These are phyloP conservation scores for Corylus americana DNA, from an alignment of 306 rosid genomes.

Conservation along the genomic window DNA sequence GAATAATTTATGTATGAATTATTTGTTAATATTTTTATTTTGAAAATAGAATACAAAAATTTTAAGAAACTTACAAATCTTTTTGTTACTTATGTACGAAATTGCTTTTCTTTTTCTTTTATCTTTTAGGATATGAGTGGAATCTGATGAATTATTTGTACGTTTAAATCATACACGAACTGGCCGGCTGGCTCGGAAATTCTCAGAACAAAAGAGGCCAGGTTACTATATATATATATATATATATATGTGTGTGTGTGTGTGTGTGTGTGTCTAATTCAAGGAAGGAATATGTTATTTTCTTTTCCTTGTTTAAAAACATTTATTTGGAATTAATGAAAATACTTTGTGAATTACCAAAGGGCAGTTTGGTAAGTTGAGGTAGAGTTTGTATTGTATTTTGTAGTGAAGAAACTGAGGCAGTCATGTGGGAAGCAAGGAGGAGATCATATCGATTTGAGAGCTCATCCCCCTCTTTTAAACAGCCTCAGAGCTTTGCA, in stretches of 20 bases:
- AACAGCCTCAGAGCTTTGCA: slow-evolving; percentile 44
- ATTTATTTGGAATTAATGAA: no score
- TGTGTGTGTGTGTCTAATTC: no score
- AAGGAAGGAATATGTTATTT: not conserved
- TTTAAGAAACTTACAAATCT: not conserved
- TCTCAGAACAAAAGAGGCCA: no score
- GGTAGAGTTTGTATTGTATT: slow-evolving; percentile 16
- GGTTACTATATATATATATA: no score
- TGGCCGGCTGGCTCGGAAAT: not conserved
- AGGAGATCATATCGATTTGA: slow-evolving; percentile 70
- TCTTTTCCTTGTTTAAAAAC: no score
- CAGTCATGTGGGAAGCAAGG: slow-evolving; percentile 71
- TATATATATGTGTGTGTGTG: no score
- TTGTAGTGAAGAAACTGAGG: slow-evolving; percentile 45
- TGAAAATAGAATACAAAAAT: no score
- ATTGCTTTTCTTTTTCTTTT: not conserved
- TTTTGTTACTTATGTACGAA: not conserved
- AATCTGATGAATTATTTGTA: not conserved
- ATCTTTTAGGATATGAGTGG: not conserved
- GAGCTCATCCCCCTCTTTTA: slow-evolving; percentile 64
- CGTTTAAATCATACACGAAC: not conserved
- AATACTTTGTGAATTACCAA: not conserved
- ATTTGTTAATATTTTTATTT: no score
- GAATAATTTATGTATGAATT: no score
- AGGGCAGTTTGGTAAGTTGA: slow-evolving; percentile 62